Conservation (phyloP, 2,329 filamentous ascomycete genomes). For the Pseudogymnoascus sp. region DNA sequence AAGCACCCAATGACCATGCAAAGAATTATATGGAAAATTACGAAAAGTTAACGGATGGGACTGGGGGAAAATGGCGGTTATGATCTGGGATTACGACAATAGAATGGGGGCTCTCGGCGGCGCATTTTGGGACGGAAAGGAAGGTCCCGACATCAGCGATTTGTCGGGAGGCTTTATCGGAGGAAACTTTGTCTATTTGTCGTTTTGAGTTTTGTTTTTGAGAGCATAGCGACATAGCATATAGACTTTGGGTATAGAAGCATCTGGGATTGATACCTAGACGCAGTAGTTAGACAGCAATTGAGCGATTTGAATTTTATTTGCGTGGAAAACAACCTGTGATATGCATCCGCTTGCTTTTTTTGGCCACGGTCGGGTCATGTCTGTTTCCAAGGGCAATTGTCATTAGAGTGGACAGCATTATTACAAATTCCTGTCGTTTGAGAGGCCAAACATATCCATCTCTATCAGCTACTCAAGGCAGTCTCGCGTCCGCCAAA, state of each 20-base stretch:
- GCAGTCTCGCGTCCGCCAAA: background rate
- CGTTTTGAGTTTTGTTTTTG: background rate
- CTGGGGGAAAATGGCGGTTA: background rate
- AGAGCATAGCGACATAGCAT: slow-evolving; percentile 6
- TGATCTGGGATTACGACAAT: slow-evolving; percentile 4
- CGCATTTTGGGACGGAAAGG: background rate
- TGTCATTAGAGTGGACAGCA: background rate
- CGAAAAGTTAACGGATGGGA: background rate
- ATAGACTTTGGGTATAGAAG: slow-evolving; percentile 2
- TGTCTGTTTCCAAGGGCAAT: background rate
- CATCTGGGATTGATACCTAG: background rate
- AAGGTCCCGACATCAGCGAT: background rate
- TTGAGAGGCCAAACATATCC: background rate
- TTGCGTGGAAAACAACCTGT: background rate
- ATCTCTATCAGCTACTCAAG: background rate
- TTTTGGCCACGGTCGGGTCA: background rate
- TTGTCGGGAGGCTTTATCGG: background rate
- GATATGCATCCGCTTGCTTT: background rate
- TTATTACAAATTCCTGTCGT: background rate
- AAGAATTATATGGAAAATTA: background rate
- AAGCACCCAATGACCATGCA: background rate
- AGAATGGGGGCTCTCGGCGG: slow-evolving; percentile 5
- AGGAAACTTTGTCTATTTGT: background rate
- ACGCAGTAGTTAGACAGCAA: slow-evolving; percentile 2
- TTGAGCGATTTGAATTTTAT: background rate